Evolutionary conservation across 345 rosid species (phyloP).

Genomic region (Kandelia obovata): DNA sequence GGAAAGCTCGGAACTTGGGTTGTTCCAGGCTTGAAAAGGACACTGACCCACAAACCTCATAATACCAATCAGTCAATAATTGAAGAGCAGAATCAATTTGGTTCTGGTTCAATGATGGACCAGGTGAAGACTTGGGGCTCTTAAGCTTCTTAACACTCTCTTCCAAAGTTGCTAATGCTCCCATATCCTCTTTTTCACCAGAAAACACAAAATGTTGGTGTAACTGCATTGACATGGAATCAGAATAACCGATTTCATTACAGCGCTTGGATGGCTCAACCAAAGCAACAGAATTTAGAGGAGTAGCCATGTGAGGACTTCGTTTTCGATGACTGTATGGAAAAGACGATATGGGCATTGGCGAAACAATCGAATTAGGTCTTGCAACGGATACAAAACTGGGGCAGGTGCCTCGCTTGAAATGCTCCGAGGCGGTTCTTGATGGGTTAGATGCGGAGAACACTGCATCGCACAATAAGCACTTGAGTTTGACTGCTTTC

Average conservation of each 20-base stretch:
- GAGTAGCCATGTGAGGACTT: conserved; percentile 22
- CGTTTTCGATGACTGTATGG: conserved; percentile 44
- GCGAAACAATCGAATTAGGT: conserved; percentile 34
- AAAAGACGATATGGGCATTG: conserved; percentile 44
- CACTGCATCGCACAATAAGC: conserved; percentile 45
- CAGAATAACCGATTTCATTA: conserved; percentile 21
- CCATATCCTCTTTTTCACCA: conserved; percentile 53
- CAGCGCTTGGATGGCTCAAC: conserved; percentile 39
- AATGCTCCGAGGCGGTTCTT: conserved; percentile 53
- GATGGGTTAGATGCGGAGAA: conserved; percentile 62
- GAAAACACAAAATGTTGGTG: conserved; percentile 47
- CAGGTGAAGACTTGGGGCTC: conserved; percentile 47
- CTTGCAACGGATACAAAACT: conserved; percentile 35
- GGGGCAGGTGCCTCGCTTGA: conserved; percentile 52
- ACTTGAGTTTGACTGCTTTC: conserved; percentile 53
- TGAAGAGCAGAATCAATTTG: conserved; percentile 48
- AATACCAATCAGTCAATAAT: conserved; percentile 49
- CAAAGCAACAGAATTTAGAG: conserved; percentile 36
- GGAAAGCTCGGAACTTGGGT: conserved; percentile 52
- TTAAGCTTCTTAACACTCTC: conserved; percentile 56
- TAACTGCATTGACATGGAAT: conserved; percentile 18
- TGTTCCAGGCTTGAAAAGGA: conserved; percentile 51
- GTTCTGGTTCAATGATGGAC: conserved; percentile 44
- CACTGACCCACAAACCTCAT: conserved; percentile 48
- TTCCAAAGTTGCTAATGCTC: conserved; percentile 53